Evolutionary conservation across 2,329 filamentous ascomycete species (phyloP), one percentile per base, ranked within the genome.

Genomic region (Fusarium tuaranense): DNA sequence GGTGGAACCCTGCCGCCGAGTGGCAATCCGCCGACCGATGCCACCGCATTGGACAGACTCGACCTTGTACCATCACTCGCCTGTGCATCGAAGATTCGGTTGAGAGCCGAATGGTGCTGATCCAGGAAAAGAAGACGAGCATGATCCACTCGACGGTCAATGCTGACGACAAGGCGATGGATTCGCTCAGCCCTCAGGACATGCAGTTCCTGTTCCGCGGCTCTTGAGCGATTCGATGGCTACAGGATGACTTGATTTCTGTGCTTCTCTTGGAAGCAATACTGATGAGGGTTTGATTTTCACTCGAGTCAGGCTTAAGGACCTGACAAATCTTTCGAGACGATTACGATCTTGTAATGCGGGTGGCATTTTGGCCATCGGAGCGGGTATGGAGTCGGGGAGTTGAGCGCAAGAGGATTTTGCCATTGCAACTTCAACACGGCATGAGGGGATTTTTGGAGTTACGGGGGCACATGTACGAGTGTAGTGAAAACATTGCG

Each of bases 1-100:
- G 97, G 97, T 99, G 97, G 97, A 98, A 98, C 78, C 97, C 97
- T n/a, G 95, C 95, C n/a, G 96, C 96, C 0, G 97, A 99, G 85
- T 99, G 97, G 97, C 97, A 99, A 84, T 97, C 94, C 71, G 97
- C 97, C 4, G 97, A 99, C 82, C 90, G 94, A 74, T 95, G 93
- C 80, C 97, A 98, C 84, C 95, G 97, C 66, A 99, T 98, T 77
- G 97, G 97, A 36, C 97, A 99, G 86, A 94, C 92, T 57, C 93
- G 97, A 9, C 96, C 96, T 32, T 98, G 97, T 81, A 94, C 94
- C 39, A 97, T 99, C 78, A 98, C 95, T 1, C 92, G 97, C 32
- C 90, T 99, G 13, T 97, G 95, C 81, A 98, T 99, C 72, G 96
- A 99, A 82, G 97, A 99, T 81, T 97, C 94, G 1, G 96, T 99